Conservation (phyloP, 1,139 yeast species). For the Protomyces pachydermus region DNA sequence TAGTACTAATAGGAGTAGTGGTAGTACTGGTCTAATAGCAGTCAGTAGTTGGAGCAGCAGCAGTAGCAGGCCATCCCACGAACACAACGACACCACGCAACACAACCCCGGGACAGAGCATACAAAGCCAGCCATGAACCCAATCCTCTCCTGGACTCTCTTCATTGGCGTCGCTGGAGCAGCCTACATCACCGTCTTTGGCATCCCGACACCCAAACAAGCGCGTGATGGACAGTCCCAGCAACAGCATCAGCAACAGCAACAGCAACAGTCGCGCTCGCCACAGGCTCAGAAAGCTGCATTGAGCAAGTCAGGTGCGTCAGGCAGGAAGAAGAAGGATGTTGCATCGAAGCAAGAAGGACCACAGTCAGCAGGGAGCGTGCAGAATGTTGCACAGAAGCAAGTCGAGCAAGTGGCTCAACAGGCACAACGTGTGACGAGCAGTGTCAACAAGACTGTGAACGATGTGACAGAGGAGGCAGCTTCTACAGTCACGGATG, state of each 20-base stretch:
- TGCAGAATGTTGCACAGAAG: neutral
- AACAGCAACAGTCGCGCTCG: neutral
- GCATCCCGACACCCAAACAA: neutral
- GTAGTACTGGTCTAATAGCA: too few relatives aligned
- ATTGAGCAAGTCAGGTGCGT: neutral
- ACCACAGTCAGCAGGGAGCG: neutral
- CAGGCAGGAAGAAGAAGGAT: neutral
- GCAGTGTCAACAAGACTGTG: neutral
- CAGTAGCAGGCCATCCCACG: neutral
- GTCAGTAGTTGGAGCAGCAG: too few relatives aligned
- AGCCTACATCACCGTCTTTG: constrained; percentile 10
- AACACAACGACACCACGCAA: neutral
- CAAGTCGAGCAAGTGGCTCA: neutral
- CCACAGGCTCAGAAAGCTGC: neutral
- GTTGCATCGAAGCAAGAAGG: neutral
- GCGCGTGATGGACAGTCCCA: neutral
- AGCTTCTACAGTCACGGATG: neutral
- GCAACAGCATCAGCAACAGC: neutral
- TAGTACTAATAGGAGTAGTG: neutral
- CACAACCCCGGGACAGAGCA: neutral
- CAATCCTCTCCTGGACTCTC: constrained; percentile 12
- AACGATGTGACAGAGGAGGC: neutral
- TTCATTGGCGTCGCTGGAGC: neutral
- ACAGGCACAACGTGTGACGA: neutral
- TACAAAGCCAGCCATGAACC: neutral